Base-by-base conservation (phyloP, 1,284 basidiomycete genomes). In the Tylopilus sp. region DNA sequence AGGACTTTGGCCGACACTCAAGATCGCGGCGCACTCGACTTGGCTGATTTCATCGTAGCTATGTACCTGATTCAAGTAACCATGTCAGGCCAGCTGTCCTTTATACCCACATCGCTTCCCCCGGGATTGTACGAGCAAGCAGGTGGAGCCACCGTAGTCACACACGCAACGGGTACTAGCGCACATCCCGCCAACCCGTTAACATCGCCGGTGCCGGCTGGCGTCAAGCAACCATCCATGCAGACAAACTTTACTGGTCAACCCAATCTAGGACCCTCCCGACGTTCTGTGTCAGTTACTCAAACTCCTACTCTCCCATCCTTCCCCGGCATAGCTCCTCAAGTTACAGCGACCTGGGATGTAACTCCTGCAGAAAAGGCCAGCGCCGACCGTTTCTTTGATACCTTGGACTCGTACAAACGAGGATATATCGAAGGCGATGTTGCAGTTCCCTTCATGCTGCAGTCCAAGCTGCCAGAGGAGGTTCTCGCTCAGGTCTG, bases 1-100 rank as follows among this genome's bases (percentile, higher is more conserved):
- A 95, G 92, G 93, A 88, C 82, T 57, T 81, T 99, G 30, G 91
- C 96, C 16, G 97, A 99, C 69, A 96, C 94, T 1, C 91, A 95
- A 68, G 82, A 89, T 57, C 83, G 97, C 52, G 97, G 97, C 35
- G 75, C 81, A 3, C 82, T 99, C 52, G 97, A 99, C 66, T 75
- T 85, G 19, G 80, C 89, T 37, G 97, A 99, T 70, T 99, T 99
- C 65, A 88, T 89, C 55, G 85, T 99, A 62, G 97, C 91, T 44
- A 97, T 99, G 97, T 92, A 89, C 67, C 80, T 95, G 63, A 96
- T 98, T 58, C 95, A 97, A 69, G 86, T 82, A 36, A 77, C 81
- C 42, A 98, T 99, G 95, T 84, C 87, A 42, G 83, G 84, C 46
- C 78, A 87, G 46, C 73, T 93, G 49, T 72, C 85, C 37, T 77